phyloP scores from a whole-genome alignment of 2,329 filamentous ascomycete species.

The Trichoderma sp. region DNA sequence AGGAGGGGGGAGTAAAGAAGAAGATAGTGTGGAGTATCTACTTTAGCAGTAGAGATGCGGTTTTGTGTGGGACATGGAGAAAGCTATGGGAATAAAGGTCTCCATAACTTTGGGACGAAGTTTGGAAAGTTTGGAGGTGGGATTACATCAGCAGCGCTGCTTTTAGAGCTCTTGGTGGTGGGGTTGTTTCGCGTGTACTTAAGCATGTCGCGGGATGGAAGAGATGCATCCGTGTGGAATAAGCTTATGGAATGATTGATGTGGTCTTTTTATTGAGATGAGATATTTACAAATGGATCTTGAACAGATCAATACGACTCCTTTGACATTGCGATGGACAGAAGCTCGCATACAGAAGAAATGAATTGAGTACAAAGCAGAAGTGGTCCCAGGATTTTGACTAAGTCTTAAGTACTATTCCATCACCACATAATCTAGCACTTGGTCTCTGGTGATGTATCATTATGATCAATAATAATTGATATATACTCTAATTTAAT shows the following conservation, averaged over 20 bases:
- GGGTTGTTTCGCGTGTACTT: not conserved
- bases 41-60: not conserved
- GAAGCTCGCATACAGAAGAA: not conserved
- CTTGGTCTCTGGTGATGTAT: not conserved
- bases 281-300: not conserved
- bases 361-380: not conserved
- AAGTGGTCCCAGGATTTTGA: not conserved
- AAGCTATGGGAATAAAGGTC: constrained; percentile 5
- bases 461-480: not conserved
- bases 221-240: not conserved
- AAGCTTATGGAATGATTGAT: not conserved
- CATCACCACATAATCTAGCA: not conserved
- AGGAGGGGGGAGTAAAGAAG: not conserved
- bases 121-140: constrained; percentile 9
- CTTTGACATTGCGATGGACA: not conserved
- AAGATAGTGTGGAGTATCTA: not conserved
- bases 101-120: not conserved
- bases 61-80: not conserved
- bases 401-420: not conserved
- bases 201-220: not conserved
- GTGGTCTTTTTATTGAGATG: not conserved
- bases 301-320: not conserved
- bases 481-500: not conserved
- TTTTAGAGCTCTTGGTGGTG: not conserved
- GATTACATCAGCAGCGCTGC: constrained; percentile 21